Percentiles rank a stretch among this genome's conserved stretches.
These are phyloP conservation scores for Phialocephala sp. DNA, from an alignment of 2,329 filamentous ascomycete species.

Conservation along the genomic window DNA sequence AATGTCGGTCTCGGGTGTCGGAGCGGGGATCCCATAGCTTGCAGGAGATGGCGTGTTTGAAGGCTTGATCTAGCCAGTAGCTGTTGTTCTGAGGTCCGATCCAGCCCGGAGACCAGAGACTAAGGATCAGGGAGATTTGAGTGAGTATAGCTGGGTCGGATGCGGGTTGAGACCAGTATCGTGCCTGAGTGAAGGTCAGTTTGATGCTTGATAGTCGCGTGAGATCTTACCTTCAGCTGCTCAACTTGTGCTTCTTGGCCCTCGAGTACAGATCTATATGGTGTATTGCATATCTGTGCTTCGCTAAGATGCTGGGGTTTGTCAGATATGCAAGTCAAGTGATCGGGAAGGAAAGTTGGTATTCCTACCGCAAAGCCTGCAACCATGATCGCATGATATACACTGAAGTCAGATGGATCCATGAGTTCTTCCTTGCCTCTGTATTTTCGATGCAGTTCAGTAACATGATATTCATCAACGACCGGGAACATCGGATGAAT, in stretches of 20 bases:
- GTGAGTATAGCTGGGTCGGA: conserved; percentile 22
- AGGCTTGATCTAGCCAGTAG: conserved; percentile 27
- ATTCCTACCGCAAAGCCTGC: conserved; percentile 22
- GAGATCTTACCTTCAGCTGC: conserved; percentile 17
- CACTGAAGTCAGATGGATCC: conserved; percentile 22
- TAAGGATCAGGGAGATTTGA: conserved; percentile 24
- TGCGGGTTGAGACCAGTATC: conserved; percentile 26
- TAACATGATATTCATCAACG: conserved; percentile 24
- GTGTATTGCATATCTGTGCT: conserved; percentile 20
- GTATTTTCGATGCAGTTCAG: conserved; percentile 23
- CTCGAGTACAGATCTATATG: conserved; percentile 25
- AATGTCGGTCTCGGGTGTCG: not conserved
- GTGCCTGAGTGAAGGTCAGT: conserved; percentile 8
- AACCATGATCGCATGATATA: conserved; percentile 26
- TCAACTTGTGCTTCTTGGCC: conserved; percentile 26
- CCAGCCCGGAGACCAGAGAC: conserved; percentile 23
- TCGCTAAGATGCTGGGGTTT: conserved; percentile 23
- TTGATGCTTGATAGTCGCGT: not conserved
- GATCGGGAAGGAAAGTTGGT: not conserved
- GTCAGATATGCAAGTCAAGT: not conserved
- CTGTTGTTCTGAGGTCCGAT: conserved; percentile 26
- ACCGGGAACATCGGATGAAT: conserved; percentile 29
- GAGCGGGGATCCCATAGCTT: conserved; percentile 17
- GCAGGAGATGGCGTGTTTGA: conserved; percentile 22
- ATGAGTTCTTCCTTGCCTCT: conserved; percentile 25